These are phyloP conservation scores for Chlamydomonas incerta DNA, from an alignment of 139 green algal species.

Conservation along the genomic window DNA sequence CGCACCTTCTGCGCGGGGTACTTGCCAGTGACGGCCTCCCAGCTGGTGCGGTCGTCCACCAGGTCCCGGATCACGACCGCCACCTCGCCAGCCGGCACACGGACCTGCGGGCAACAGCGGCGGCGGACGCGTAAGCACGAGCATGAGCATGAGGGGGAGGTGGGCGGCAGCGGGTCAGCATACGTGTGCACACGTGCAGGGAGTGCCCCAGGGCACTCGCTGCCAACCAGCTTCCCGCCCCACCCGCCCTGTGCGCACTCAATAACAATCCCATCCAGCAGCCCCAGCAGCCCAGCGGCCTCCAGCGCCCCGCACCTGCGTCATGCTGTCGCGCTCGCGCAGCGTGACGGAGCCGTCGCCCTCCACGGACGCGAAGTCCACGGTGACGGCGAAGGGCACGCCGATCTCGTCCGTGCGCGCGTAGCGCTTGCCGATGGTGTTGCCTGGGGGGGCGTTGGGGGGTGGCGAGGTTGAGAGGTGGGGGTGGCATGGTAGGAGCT, in stretches of 20 bases:
- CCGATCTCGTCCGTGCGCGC: constrained; percentile 95
- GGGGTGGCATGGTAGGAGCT: background rate
- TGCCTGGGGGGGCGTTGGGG: constrained; percentile 10
- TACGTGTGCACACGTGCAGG: too few species aligned
- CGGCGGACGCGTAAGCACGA: too few species aligned
- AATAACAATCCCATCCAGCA: too few species aligned
- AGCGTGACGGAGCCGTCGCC: constrained; percentile 90
- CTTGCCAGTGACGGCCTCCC: constrained; percentile 78
- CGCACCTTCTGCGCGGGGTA: constrained; percentile 83
- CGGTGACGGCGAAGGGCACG: constrained; percentile 96
- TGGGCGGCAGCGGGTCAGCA: background rate
- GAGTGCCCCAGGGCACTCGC: too few species aligned
- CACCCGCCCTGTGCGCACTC: too few species aligned
- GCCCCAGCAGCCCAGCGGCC: too few species aligned
- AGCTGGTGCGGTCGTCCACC: constrained; percentile 70
- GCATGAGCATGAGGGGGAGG: background rate
- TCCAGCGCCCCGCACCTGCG: constrained; percentile 67
- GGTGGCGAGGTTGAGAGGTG: background rate
- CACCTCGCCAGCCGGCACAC: constrained; percentile 83
- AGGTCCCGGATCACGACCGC: constrained; percentile 75
- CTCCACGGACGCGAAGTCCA: constrained; percentile 88
- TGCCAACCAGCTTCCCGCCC: too few species aligned
- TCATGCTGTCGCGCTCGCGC: constrained; percentile 92
- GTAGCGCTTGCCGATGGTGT: constrained; percentile 89
- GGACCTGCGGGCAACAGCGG: constrained; percentile 79